phyloP scores from a whole-genome alignment of 106 monocot species.

The Acorus calamus region DNA sequence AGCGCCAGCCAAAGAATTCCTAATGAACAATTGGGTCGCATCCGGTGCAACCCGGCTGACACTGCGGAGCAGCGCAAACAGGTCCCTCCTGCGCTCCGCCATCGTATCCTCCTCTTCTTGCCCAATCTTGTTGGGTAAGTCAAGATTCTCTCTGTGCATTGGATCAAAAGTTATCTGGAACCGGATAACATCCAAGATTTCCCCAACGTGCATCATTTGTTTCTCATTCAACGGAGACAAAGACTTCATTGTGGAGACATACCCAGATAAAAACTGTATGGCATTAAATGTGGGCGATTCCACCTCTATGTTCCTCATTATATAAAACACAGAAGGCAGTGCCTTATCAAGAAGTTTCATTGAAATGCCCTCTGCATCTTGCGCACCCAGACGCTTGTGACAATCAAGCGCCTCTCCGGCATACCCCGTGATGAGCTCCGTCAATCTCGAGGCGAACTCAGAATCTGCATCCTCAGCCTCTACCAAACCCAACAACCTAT shows the following conservation, averaged over 20 bases:
- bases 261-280: constrained; percentile 55
- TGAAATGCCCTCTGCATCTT: constrained; percentile 17
- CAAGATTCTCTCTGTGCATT: constrained; percentile 62
- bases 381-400: constrained; percentile 36
- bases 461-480: constrained; percentile 10
- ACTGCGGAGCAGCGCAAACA: constrained; percentile 51
- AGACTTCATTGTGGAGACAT: constrained; percentile 56
- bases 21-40: constrained; percentile 59
- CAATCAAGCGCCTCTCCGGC: constrained; percentile 78
- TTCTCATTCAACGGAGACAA: constrained; percentile 31
- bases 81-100: constrained; percentile 64
- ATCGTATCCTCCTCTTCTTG: constrained; percentile 87
- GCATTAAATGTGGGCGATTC: constrained; percentile 26
- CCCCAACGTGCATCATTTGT: constrained; percentile 47
- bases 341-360: constrained; percentile 65
- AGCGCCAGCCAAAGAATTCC: constrained; percentile 32
- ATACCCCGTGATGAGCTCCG: constrained; percentile 61
- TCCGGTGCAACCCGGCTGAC: constrained; percentile 65
- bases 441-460: constrained; percentile 33
- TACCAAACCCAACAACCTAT: constrained; percentile 26
- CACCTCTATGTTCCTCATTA: constrained; percentile 52
- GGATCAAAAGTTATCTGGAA: constrained; percentile 58
- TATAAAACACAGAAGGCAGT: constrained; percentile 61
- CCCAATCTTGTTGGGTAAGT: constrained; percentile 77
- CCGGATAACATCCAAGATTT: constrained; percentile 60